A percentile compares a stretch with the other conserved stretches of the same genome.
These are phyloP conservation scores for Pulicaria dysenterica DNA, from an alignment of 129 eudicot genomes.

Conservation along the genomic window DNA sequence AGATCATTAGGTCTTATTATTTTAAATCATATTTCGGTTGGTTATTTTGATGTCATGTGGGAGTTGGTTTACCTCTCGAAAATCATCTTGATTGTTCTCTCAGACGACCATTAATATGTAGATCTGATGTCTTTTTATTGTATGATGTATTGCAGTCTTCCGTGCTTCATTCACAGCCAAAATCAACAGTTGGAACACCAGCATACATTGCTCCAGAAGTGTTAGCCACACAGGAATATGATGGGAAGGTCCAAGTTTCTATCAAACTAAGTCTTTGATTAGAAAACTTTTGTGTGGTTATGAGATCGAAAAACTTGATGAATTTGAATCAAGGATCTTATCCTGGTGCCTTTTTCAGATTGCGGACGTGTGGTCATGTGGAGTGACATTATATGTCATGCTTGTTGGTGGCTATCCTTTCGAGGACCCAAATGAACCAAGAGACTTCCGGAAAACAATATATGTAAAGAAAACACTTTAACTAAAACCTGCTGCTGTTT, in stretches of 20 bases:
- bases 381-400: slow-evolving; percentile 93
- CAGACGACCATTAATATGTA: background rate
- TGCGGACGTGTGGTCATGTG: slow-evolving; percentile 99
- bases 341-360: slow-evolving; percentile 43
- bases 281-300: background rate
- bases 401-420: slow-evolving; percentile 92
- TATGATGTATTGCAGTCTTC: slow-evolving; percentile 60
- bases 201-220: slow-evolving; percentile 99
- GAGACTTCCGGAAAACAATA: slow-evolving; percentile 87
- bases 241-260: slow-evolving; percentile 71
- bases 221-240: slow-evolving; percentile 74
- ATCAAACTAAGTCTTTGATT: background rate
- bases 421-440: slow-evolving; percentile 93
- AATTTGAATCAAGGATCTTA: background rate
- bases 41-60: too few species aligned
- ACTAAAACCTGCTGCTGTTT: background rate
- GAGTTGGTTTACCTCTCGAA: background rate
- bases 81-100: background rate
- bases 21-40: too few species aligned
- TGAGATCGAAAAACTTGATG: background rate
- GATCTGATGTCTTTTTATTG: background rate
- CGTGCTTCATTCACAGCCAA: slow-evolving; percentile 92
- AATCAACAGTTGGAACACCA: slow-evolving; percentile 96
- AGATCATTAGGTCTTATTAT: too few species aligned
- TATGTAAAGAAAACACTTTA: slow-evolving; percentile 38